A percentile compares a stretch with the other conserved stretches of the same genome.
Evolutionary conservation across 2,329 filamentous ascomycete species (phyloP).

Genomic region (Exophiala sp.): DNA sequence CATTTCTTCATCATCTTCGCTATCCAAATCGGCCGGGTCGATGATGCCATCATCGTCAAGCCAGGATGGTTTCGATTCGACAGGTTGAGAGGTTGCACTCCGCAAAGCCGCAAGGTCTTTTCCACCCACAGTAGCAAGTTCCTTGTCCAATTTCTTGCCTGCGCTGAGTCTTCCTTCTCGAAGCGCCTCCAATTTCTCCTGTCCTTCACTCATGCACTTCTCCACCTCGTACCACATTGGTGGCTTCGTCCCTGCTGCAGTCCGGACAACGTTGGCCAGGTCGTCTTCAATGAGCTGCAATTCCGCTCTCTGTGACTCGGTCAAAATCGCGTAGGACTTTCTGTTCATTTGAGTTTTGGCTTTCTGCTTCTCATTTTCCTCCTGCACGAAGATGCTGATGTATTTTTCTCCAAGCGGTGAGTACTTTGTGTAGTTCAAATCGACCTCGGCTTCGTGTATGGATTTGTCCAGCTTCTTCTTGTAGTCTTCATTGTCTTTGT

Average conservation of each 20-base stretch:
- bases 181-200: constrained; percentile 36
- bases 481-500: constrained; percentile 26
- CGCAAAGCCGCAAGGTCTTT: constrained; percentile 13
- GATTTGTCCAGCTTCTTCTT: constrained; percentile 26
- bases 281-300: constrained; percentile 25
- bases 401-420: constrained; percentile 57
- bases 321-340: constrained; percentile 21
- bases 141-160: constrained; percentile 9
- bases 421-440: constrained; percentile 58
- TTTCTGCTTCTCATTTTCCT: constrained; percentile 9
- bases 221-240: constrained; percentile 43
- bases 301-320: constrained; percentile 22
- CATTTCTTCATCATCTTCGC: constrained; percentile 20
- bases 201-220: constrained; percentile 39
- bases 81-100: constrained; percentile 1
- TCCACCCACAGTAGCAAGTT: constrained; percentile 12
- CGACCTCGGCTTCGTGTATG: constrained; percentile 48
- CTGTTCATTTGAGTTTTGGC: constrained; percentile 14
- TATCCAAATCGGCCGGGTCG: constrained; percentile 19
- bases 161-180: constrained; percentile 21
- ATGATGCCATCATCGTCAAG: constrained; percentile 20
- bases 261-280: constrained; percentile 11
- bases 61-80: constrained; percentile 16
- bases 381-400: constrained; percentile 48
- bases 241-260: constrained; percentile 32